Conservation (phyloP, 1,139 yeast genomes). For the Debaryomycetaceae sp. region DNA sequence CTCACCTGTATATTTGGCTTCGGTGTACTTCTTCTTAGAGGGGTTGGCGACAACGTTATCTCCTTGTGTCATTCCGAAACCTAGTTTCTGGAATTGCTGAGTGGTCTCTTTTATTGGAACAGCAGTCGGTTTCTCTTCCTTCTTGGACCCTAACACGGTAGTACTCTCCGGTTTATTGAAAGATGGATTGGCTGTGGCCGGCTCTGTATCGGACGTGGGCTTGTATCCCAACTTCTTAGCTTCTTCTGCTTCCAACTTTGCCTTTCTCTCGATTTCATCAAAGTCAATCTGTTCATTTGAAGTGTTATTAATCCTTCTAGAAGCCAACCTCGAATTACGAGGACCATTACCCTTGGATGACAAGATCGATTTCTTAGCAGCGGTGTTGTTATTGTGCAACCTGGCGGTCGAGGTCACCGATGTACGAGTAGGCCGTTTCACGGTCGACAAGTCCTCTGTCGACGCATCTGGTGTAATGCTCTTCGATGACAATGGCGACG, state of each 20-base stretch:
- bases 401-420: constrained; percentile 22
- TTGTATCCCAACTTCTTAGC: constrained; percentile 70
- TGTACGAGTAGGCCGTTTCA: constrained; percentile 21
- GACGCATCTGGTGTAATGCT: constrained; percentile 46
- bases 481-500: constrained; percentile 55
- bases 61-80: constrained; percentile 76
- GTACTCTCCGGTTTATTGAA: constrained; percentile 1
- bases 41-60: constrained; percentile 31
- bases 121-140: constrained; percentile 18
- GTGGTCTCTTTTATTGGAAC: constrained; percentile 55
- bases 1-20: constrained; percentile 63
- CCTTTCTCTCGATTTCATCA: constrained; percentile 86
- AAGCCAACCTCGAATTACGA: constrained; percentile 54
- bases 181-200: constrained; percentile 2
- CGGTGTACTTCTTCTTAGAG: constrained; percentile 39
- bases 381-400: constrained; percentile 16
- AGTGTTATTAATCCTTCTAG: constrained; percentile 45
- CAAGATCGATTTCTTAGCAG: constrained; percentile 37
- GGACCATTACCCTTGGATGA: constrained; percentile 45
- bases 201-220: constrained; percentile 41
- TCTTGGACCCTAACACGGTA: constrained; percentile 9
- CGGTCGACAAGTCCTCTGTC: constrained; percentile 29
- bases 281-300: constrained; percentile 74
- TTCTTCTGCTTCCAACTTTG: constrained; percentile 77
- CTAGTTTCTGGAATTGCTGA: constrained; percentile 72